These are phyloP conservation scores for Waitea zeae DNA, from an alignment of 1,284 basidiomycete genomes.

Conservation along the genomic window DNA sequence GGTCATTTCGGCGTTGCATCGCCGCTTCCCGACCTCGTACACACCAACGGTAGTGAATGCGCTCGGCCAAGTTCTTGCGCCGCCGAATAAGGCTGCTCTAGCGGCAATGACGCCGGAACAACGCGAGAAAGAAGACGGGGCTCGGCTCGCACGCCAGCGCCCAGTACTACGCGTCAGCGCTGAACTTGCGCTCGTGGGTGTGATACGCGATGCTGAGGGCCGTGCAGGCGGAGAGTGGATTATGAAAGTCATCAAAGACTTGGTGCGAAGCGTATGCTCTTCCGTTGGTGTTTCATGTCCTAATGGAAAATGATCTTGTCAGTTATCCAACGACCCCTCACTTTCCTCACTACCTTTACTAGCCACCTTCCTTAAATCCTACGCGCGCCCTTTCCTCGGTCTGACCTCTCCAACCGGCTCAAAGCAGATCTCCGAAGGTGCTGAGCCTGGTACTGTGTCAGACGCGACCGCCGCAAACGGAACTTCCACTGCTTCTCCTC, in stretches of 20 bases:
- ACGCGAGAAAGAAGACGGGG: conserved; percentile 83
- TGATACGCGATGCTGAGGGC: conserved; percentile 49
- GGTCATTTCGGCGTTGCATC: conserved; percentile 82
- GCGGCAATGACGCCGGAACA: conserved; percentile 58
- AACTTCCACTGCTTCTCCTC: conserved; percentile 20
- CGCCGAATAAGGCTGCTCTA: conserved; percentile 42
- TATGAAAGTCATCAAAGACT: conserved; percentile 62
- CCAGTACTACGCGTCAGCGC: conserved; percentile 76
- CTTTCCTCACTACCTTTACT: conserved; percentile 76
- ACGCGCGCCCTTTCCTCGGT: conserved; percentile 68
- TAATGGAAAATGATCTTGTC: conserved; percentile 5
- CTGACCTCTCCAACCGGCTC: conserved; percentile 29
- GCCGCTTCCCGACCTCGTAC: conserved; percentile 71
- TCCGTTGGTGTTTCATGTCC: conserved; percentile 2
- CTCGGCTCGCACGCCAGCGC: conserved; percentile 68
- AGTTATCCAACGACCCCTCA: conserved; percentile 79
- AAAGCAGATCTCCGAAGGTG: conserved; percentile 36
- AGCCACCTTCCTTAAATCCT: conserved; percentile 73
- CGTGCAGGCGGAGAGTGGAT: conserved; percentile 76
- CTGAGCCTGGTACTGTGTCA: conserved; percentile 37
- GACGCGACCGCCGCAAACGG: conserved; percentile 20
- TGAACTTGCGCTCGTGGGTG: conserved; percentile 78
- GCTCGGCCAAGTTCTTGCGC: conserved; percentile 48
- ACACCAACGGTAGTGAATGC: conserved; percentile 53
- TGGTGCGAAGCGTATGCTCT: conserved; percentile 34